Percentiles rank a stretch among this genome's conserved stretches.
phyloP scores from a whole-genome alignment of 148 eudicot genomes.

The Fagopyrum tataricum region DNA sequence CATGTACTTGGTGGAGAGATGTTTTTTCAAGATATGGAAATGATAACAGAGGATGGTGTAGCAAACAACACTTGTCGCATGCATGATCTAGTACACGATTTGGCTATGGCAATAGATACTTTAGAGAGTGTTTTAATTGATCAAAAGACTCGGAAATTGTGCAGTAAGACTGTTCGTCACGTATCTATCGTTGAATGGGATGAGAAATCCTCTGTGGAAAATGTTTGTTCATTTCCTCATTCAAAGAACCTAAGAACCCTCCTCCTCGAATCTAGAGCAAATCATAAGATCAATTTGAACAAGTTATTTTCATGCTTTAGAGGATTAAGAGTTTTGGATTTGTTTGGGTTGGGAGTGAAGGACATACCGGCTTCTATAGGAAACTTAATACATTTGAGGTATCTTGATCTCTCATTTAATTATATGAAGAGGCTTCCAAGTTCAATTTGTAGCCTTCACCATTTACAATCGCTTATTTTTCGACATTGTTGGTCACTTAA shows the following conservation, averaged over 20 bases:
- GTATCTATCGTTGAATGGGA: background rate
- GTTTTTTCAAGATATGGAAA: slow-evolving; percentile 5
- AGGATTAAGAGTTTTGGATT: slow-evolving; percentile 15
- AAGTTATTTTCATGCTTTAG: background rate
- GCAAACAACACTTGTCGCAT: background rate
- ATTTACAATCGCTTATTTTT: slow-evolving; percentile 18
- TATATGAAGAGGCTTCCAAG: slow-evolving; percentile 10
- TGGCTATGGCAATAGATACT: slow-evolving; percentile 14
- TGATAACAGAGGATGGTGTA: background rate
- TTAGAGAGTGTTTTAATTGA: background rate
- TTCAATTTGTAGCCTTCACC: slow-evolving; percentile 15
- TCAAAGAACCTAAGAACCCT: background rate
- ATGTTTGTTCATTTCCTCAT: background rate
- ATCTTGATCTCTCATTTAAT: slow-evolving; percentile 19
- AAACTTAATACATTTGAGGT: slow-evolving; percentile 17
- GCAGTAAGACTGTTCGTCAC: background rate
- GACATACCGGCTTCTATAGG: slow-evolving; percentile 16
- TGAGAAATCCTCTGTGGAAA: background rate
- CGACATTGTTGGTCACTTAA: background rate
- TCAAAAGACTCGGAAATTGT: background rate
- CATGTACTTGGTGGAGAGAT: background rate
- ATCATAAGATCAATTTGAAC: background rate
- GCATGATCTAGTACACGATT: slow-evolving; percentile 21
- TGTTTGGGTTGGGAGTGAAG: slow-evolving; percentile 7
- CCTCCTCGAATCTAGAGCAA: background rate